Percentiles rank a stretch among this genome's conserved stretches.
Evolutionary conservation across 148 eudicot genomes (phyloP).

Genomic region (Persicaria maculosa): DNA sequence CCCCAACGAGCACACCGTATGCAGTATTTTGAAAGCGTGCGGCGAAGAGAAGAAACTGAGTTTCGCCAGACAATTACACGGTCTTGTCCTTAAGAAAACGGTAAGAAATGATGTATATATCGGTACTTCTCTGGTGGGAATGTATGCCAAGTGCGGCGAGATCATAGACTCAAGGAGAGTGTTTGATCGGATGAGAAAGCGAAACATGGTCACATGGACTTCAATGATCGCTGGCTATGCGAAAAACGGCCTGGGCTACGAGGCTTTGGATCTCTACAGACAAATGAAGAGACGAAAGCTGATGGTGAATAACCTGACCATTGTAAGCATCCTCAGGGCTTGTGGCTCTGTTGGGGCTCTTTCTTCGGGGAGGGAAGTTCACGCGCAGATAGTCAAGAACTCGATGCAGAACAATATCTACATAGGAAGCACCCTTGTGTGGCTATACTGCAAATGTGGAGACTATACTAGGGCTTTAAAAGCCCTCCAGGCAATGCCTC

Average conservation of each 20-base stretch:
- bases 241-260: conserved; percentile 54
- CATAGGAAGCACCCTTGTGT: conserved; percentile 74
- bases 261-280: conserved; percentile 60
- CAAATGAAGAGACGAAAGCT: conserved; percentile 65
- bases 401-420: conserved; percentile 46
- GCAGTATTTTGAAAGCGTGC: conserved; percentile 69
- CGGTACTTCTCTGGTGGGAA: conserved; percentile 64
- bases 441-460: conserved; percentile 78
- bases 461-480: conserved; percentile 46
- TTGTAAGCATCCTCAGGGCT: conserved; percentile 70
- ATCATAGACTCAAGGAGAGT: conserved; percentile 49
- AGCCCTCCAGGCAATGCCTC: conserved; percentile 62
- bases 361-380: conserved; percentile 57
- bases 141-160: conserved; percentile 72
- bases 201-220: conserved; percentile 79
- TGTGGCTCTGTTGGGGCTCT: conserved; percentile 57
- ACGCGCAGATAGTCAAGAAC: conserved; percentile 66
- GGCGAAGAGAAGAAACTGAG: conserved; percentile 61
- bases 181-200: conserved; percentile 69
- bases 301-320: conserved; percentile 51
- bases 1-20: conserved; percentile 70
- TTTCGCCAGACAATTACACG: conserved; percentile 76
- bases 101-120: conserved; percentile 51
- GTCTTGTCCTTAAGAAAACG: conserved; percentile 43
- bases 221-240: conserved; percentile 76